These are phyloP conservation scores for Colletotrichum sp. DNA, from an alignment of 2,329 filamentous ascomycete species.

Conservation along the genomic window DNA sequence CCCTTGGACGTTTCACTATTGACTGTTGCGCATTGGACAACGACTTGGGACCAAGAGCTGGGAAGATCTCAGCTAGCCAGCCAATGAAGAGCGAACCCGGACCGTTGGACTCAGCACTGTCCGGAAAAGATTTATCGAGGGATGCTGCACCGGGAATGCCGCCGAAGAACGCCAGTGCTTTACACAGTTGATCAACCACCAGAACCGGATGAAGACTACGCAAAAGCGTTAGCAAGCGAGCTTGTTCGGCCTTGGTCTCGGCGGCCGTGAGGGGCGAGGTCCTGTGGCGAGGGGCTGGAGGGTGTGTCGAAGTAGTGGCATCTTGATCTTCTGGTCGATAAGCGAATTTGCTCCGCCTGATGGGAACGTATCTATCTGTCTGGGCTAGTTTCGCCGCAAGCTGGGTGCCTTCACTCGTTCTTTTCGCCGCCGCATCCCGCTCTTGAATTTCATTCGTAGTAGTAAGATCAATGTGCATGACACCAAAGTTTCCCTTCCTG, in stretches of 20 bases:
- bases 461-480: slow-evolving; percentile 64
- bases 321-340: slow-evolving; percentile 11
- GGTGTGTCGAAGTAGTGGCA: neutral
- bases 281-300: slow-evolving; percentile 18
- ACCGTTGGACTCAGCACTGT: slow-evolving; percentile 60
- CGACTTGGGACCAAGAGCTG: slow-evolving; percentile 35
- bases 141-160: slow-evolving; percentile 61
- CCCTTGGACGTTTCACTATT: slow-evolving; percentile 33
- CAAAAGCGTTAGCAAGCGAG: slow-evolving; percentile 61
- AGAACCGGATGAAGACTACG: slow-evolving; percentile 57
- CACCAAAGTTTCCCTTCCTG: slow-evolving; percentile 64
- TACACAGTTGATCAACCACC: slow-evolving; percentile 67
- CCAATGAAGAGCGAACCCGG: slow-evolving; percentile 62
- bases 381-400: slow-evolving; percentile 61
- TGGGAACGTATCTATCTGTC: slow-evolving; percentile 56
- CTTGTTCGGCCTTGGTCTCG: slow-evolving; percentile 64
- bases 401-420: slow-evolving; percentile 65
- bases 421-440: slow-evolving; percentile 60
- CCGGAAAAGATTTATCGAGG: slow-evolving; percentile 55
- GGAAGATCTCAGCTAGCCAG: slow-evolving; percentile 69
- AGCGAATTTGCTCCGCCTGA: slow-evolving; percentile 45
- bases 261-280: slow-evolving; percentile 38
- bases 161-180: slow-evolving; percentile 67
- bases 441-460: slow-evolving; percentile 49
- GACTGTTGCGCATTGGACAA: slow-evolving; percentile 11